Base-by-base conservation (phyloP, 2,329 filamentous ascomycete genomes). In the Pseudogymnoascus sp. region DNA sequence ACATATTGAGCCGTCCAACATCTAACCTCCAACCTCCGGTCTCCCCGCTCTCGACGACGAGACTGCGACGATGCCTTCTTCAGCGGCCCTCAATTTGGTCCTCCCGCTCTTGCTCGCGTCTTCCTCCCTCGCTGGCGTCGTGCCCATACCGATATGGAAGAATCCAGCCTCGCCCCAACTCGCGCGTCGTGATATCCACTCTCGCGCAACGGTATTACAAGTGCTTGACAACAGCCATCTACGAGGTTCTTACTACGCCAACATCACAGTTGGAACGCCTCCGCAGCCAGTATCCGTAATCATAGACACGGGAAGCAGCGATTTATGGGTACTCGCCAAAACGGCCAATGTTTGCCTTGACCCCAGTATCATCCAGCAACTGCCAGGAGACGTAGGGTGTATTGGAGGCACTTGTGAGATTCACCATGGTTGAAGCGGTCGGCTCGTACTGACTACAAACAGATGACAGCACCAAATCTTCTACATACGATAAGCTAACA, bases 241-340 rank as follows among this genome's bases (percentile, higher is more conserved):
- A 0, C 80, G 78, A 56, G 82, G 80, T 59, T 81, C 79, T 12
- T 86, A 85, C 74, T 84, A 80, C 68, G 78, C 79, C 61, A 75
- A 82, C 38, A 77, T 86, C 56, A 72, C 75, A 28, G 72, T 86
- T 59, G 84, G 84, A 63, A 84, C 82, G 0, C 84, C 84, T 1
- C 75, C 77, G 0, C 84, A 86, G 71, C 71, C 73, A 7, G 72
- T 85, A 41, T 77, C 74, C 63, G 76, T 86, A 68, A 75, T 82
- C 38, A 74, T 86, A 65, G 84, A 86, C 69, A 87, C 84, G 4
- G 84, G 84, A 28, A 84, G 81, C 70, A 84, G 81, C 68, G 84
- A 86, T 68, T 79, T 83, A 3, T 86, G 83, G 82, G 74, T 85
- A 0, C 50, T 56, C 2, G 28, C 46, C 12, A 28, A 16, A 3